Evolutionary conservation across 2,329 filamentous ascomycete genomes (phyloP), one percentile per base, ranked within the genome.

Genomic region (Trichophyton schoenleinii): DNA sequence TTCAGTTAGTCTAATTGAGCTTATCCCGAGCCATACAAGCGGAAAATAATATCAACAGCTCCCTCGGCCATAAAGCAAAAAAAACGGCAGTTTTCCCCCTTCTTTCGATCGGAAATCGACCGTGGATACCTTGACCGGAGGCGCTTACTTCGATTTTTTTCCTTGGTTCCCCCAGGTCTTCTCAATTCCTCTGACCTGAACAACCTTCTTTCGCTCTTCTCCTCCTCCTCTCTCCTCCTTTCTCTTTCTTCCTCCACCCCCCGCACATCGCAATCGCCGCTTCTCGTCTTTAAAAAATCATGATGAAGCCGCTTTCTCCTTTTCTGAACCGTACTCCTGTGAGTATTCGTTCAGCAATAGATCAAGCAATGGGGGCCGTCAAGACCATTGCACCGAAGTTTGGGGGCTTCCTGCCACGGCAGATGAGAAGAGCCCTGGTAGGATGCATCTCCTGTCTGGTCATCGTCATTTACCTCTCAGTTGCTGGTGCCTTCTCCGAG

Each of bases 361-460:
- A 55, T 13, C 52, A 36, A 28, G 28, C 31, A 34, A 55, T 55
- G 52, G 52, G 52, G 52, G 52, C 52, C 7, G 28, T 55, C 52
- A 55, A 55, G 13, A 34, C 25, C 52, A 34, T 59, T 13, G 42
- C 58, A 18, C 58, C 58, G 18, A 59, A 46, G 49, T 48, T 59
- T 15, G 68, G 70, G 49, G 73, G 73, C 64, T 70, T 70, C 44
- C 68, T 81, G 42, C 79, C 79, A 1, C 78, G 76, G 20, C 79
- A 80, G 62, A 71, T 82, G 62, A 74, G 77, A 59, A 74, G 80
- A 63, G 73, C 74, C 42, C 68, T 82, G 13, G 75, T 78, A 2
- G 69, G 80, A 18, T 80, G 79, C 65, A 63, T 80, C 22, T 73
- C 69, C 34, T 75, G 74, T 62, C 65, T 81, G 6, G 67, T 77